Evolutionary conservation across 2,329 filamentous ascomycete species (phyloP).

Genomic region (Fusarium sp.): DNA sequence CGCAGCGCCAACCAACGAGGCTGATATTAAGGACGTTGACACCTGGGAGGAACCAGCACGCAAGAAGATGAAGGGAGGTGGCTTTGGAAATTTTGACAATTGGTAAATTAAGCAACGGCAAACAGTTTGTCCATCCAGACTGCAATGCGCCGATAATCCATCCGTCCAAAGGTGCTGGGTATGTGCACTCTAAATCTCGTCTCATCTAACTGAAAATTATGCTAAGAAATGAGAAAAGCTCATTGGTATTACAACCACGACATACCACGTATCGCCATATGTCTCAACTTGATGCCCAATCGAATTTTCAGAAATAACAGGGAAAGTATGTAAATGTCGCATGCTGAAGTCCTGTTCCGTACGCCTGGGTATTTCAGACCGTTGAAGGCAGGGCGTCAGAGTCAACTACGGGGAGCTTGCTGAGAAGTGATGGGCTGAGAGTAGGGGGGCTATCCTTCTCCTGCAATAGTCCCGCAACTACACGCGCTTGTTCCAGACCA

Average conservation of each 20-base stretch:
- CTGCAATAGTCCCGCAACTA: constrained; percentile 58
- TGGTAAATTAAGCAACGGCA: constrained; percentile 69
- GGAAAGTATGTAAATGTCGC: background rate
- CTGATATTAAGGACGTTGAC: constrained; percentile 72
- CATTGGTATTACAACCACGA: constrained; percentile 6
- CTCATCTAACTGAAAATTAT: constrained; percentile 28
- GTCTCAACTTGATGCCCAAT: constrained; percentile 8
- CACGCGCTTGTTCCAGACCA: constrained; percentile 59
- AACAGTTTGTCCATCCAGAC: background rate
- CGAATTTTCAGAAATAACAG: constrained; percentile 7
- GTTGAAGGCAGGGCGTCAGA: constrained; percentile 43
- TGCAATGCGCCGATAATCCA: constrained; percentile 7
- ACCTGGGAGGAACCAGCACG: constrained; percentile 77
- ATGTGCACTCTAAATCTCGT: constrained; percentile 26
- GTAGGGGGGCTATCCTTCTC: constrained; percentile 45
- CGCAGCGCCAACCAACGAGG: constrained; percentile 64
- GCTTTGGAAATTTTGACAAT: constrained; percentile 94
- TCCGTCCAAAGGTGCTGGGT: constrained; percentile 30
- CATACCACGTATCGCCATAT: constrained; percentile 20
- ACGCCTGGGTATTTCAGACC: constrained; percentile 39
- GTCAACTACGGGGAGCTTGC: constrained; percentile 47
- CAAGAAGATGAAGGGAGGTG: constrained; percentile 82
- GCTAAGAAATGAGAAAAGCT: constrained; percentile 32
- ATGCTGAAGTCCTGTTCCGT: background rate
- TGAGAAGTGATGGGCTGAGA: constrained; percentile 11